A percentile compares a stretch with the other conserved stretches of the same genome.
phyloP scores from a whole-genome alignment of 148 eudicot genomes.

The Arbutus unedo region DNA sequence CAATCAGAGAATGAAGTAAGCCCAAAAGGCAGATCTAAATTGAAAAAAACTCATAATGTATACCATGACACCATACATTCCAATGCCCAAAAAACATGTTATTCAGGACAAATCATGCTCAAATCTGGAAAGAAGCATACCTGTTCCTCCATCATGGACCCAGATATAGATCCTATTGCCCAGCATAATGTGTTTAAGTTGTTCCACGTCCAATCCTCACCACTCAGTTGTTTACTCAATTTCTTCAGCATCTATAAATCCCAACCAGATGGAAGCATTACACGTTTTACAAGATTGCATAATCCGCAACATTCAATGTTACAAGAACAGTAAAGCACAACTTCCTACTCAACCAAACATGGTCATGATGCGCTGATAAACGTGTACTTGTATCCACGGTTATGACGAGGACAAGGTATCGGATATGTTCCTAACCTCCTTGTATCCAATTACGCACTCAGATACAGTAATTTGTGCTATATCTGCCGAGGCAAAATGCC shows the following conservation, averaged over 20 bases:
- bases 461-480: background rate
- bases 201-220: conserved; percentile 99
- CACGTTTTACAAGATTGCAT: background rate
- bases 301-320: background rate
- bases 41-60: background rate
- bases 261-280: conserved; percentile 3
- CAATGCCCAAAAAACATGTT: background rate
- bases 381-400: background rate
- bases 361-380: background rate
- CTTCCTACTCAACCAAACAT: background rate
- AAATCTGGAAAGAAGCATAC: conserved; percentile 28
- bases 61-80: background rate
- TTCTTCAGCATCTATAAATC: conserved; percentile 75
- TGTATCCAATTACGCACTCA: background rate
- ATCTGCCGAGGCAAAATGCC: background rate
- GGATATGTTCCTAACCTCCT: background rate
- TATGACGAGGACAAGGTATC: background rate
- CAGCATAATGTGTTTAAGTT: conserved; percentile 95
- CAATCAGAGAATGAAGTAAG: background rate
- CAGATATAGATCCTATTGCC: conserved; percentile 99
- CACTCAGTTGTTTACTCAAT: conserved; percentile 77
- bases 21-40: background rate
- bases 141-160: conserved; percentile 99
- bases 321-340: background rate
- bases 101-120: background rate